Base-by-base conservation (phyloP, 129 eudicot genomes). In the carrot (Daucus carota) region DNA sequence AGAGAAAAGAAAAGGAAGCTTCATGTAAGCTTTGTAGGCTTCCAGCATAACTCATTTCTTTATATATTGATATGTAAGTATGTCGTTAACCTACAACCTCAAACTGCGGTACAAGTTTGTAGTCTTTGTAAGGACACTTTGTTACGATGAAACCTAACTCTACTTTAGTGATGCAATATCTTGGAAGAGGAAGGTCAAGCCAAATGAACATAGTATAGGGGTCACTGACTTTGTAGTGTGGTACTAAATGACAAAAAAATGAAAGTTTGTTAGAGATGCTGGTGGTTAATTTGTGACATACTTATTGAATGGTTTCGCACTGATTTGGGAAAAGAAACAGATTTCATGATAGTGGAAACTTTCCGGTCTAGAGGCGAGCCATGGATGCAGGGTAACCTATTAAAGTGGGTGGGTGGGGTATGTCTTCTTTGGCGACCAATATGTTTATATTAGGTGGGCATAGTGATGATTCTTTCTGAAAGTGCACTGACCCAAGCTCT, bases 381-480 rank as follows among this genome's bases (percentile, higher is more conserved):
- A 54, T 54, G 63, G 63, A 50, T 12, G 18, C 16, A 45, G 17
- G 48, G 48, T 45, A 45, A 45, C 8, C n/a, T n/a, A n/a, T n/a
- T n/a, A n/a, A 3, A 4, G 8, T 3, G 43, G 43, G 6, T 4
- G 43, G 43, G 43, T 3, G 48, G 2, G 48, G 48, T 12, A 40
- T 40, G 43, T 40, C 5, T 40, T 40, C 7, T 4, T 40, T 4
- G 43, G 43, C 7, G 43, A 40, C 43, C 43, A 40, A 40, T 40
- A 40, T 40, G 43, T 40, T 40, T 40, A 3, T 40, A 40, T 2
- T 40, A 40, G 43, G 43, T 40, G 96, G 76, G 97, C 98, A 83
- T 72, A 89, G 78, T 85, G 88, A 77, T 97, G 90, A 52, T 77
- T 84, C 43, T 87, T 91, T 3, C 84, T 89, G 72, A 72, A 90